Evolutionary conservation across 2,329 filamentous ascomycete species (phyloP).

Genomic region (Colletotrichum cuscutae): DNA sequence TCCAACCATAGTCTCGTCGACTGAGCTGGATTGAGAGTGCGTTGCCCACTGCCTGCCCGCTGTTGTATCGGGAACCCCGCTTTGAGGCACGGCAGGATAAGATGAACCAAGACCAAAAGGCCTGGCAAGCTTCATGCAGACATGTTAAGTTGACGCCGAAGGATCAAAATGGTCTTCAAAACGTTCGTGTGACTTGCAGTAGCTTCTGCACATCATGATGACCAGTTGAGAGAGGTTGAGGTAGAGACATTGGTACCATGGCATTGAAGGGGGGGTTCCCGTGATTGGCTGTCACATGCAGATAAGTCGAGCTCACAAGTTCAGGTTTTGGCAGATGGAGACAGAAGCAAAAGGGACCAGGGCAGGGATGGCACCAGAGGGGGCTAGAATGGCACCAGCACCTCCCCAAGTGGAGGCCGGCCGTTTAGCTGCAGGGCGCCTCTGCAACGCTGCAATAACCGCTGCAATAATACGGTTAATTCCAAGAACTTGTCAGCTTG

Average conservation of each 20-base stretch:
- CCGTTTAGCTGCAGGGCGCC: conserved; percentile 17
- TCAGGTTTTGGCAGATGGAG: not conserved
- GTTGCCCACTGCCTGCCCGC: no score
- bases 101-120: not conserved
- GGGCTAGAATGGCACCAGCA: conserved; percentile 14
- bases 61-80: not conserved
- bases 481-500: not conserved
- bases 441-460: conserved; percentile 28
- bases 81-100: not conserved
- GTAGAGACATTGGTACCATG: not conserved
- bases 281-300: conserved; percentile 35
- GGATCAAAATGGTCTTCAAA: not conserved
- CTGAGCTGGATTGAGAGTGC: not conserved
- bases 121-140: not conserved
- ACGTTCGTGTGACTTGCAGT: conserved; percentile 14
- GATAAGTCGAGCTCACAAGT: not conserved
- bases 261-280: not conserved
- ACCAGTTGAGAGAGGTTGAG: conserved; percentile 1
- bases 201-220: not conserved
- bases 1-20: not conserved
- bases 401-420: conserved; percentile 15
- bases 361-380: conserved; percentile 28
- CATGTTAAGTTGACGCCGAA: not conserved
- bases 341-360: conserved; percentile 2
- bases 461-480: conserved; percentile 6